phyloP scores from a whole-genome alignment of 202 grass and related monocot species.

The Musa balbisiana region DNA sequence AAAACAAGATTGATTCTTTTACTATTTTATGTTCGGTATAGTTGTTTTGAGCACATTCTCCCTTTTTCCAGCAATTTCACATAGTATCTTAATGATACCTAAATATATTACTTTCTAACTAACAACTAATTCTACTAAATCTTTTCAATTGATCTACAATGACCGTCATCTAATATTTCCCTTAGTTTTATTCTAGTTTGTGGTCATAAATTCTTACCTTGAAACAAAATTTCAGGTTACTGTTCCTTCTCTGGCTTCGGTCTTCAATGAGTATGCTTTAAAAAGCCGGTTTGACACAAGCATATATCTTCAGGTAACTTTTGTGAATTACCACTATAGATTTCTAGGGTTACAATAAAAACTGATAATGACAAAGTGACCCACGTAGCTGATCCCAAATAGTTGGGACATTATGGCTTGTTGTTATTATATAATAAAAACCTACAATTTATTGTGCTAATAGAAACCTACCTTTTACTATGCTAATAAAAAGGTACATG shows the following conservation, averaged over 20 bases:
- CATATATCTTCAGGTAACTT: conserved; percentile 95
- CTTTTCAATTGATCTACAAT: background rate
- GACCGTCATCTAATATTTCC: no score
- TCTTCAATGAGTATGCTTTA: conserved; percentile 93
- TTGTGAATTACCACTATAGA: background rate
- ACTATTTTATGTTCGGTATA: background rate
- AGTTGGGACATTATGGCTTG: no score
- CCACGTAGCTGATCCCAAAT: no score
- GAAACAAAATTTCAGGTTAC: conserved; percentile 54
- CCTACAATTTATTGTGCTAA: no score
- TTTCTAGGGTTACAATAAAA: background rate
- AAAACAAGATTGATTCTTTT: no score
- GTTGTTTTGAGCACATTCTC: background rate
- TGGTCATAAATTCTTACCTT: conserved; percentile 1
- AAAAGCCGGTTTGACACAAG: conserved; percentile 97
- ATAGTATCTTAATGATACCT: no score
- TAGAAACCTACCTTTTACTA: no score
- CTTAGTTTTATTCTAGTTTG: no score
- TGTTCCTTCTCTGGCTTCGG: conserved; percentile 77
- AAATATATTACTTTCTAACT: background rate
- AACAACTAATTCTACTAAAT: background rate
- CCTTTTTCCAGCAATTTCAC: background rate
- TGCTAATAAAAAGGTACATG: no score
- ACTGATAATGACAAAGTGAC: background rate
- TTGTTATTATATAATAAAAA: no score